phyloP scores from a whole-genome alignment of 208 protist species.

The Trypanosoma cruzi region DNA sequence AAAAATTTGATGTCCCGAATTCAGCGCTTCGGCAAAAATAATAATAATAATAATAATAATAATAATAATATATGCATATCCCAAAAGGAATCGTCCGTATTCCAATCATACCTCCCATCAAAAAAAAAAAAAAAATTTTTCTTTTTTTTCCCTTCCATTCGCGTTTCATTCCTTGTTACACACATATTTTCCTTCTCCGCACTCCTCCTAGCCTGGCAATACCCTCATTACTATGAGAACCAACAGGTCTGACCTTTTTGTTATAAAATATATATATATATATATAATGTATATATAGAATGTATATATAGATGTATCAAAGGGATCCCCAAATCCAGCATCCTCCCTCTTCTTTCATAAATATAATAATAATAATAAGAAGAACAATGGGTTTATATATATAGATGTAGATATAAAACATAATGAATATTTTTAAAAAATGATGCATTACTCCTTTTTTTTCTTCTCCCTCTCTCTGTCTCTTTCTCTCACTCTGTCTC shows the following conservation, averaged over 20 bases:
- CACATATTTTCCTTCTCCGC: neutral
- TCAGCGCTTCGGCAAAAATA: neutral
- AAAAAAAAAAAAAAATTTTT: neutral
- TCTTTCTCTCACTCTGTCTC: no score
- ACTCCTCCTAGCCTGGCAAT: no score
- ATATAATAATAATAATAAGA: no score
- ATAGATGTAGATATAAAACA: neutral
- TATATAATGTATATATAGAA: no score
- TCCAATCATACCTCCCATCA: neutral
- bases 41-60: slow-evolving; percentile 10
- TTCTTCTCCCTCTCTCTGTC: no score
- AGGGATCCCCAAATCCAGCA: no score
- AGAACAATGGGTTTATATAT: neutral
- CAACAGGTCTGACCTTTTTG: no score
- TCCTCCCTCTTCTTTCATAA: no score
- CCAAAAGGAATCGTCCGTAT: neutral
- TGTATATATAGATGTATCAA: no score
- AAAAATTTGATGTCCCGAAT: no score
- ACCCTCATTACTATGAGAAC: no score
- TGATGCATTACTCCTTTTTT: neutral
- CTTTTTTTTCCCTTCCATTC: neutral
- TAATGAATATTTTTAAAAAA: neutral
- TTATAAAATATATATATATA: no score
- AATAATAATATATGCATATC: neutral
- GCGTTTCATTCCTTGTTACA: neutral